Conservation (phyloP, 1,139 yeast genomes). For the Hanseniaspora sp. region DNA sequence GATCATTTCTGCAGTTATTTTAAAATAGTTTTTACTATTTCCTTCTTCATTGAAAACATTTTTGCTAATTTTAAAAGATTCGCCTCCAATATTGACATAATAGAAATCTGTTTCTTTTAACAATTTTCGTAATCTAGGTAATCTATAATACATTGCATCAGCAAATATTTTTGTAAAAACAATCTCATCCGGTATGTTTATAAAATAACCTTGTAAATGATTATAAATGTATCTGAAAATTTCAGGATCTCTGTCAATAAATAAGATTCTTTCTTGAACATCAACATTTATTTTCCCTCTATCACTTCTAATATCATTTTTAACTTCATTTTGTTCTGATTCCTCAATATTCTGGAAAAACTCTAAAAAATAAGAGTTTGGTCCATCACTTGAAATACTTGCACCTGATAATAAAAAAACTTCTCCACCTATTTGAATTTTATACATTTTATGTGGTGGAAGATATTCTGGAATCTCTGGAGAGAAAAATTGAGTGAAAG, state of each 20-base stretch:
- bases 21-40: slow-evolving; percentile 66
- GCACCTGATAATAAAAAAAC: slow-evolving; percentile 60
- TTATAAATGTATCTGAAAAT: slow-evolving; percentile 54
- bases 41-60: slow-evolving; percentile 47
- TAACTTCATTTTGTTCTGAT: background rate
- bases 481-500: background rate
- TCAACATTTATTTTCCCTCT: slow-evolving; percentile 18
- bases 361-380: slow-evolving; percentile 38
- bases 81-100: slow-evolving; percentile 52
- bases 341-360: slow-evolving; percentile 29
- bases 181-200: slow-evolving; percentile 46
- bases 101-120: slow-evolving; percentile 45
- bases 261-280: slow-evolving; percentile 39
- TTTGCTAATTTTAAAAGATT: slow-evolving; percentile 49
- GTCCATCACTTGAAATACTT: slow-evolving; percentile 67
- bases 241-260: slow-evolving; percentile 65
- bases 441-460: slow-evolving; percentile 49
- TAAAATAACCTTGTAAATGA: slow-evolving; percentile 71
- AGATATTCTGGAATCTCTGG: slow-evolving; percentile 43
- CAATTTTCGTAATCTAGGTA: slow-evolving; percentile 44
- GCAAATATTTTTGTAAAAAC: slow-evolving; percentile 52
- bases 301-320: background rate
- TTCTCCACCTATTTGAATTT: slow-evolving; percentile 61
- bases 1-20: slow-evolving; percentile 45
- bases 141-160: slow-evolving; percentile 66